Evolutionary conservation across 805 yeast species (phyloP), one percentile per base, ranked within the genome.

Genomic region (Isabelozyma pseudorhagii): DNA sequence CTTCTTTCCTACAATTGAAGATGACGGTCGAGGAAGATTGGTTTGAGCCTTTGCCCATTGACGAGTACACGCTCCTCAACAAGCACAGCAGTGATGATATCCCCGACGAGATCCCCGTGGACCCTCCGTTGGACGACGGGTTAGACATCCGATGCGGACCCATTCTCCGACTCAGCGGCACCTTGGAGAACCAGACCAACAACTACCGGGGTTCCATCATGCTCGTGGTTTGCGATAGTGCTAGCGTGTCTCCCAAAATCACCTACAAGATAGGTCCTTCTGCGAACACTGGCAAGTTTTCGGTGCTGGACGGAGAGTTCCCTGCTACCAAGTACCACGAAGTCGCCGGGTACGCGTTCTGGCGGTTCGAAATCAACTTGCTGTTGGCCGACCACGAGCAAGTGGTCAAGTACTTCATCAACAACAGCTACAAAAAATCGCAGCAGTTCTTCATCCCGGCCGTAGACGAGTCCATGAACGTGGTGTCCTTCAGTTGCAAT

Each of bases 401-500:
- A 61, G 75, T 75, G 54, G 80, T 87, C 11, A 77, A 77, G 47
- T 92, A 92, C 63, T 62, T 71, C 3, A 70, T 92, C 48, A 83
- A 87, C 55, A 75, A 64, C 10, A 59, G 60, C 17, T 58, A 59
- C 47, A 58, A 57, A 27, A 61, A 57, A 44, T 58, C 62, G 45
- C 87, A 76, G 63, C 79, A 82, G 54, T 91, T 92, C 61, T 88
- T 67, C 62, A 59, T 92, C 2, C 97, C 97, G 0, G 71, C 86
- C 0, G 54, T 59, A 1, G 59, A 69, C 2, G 83, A 84, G 61
- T 78, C 91, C 25, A 89, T 90, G 89, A 92, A 91, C 64, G 78
- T 85, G 5, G 78, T 91, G 68, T 85, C 93, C 17, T 86, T 80
- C 66, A 89, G 97, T 1, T 92, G 97, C 70, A 92, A 92, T 62